Evolutionary conservation across 257 asterid species (phyloP).

Genomic region (Solanum verrucosum): DNA sequence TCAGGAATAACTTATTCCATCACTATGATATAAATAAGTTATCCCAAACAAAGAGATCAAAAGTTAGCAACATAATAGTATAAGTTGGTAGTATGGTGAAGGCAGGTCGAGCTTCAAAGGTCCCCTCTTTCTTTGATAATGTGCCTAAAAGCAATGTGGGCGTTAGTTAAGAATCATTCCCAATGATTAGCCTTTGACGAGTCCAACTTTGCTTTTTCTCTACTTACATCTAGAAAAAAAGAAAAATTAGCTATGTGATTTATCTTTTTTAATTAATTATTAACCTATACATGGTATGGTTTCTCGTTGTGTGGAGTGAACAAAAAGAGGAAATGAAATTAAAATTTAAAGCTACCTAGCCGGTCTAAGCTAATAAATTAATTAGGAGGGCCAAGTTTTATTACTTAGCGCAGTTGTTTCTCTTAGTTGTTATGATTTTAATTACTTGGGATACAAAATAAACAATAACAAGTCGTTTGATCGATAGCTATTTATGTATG

Average conservation of each 20-base stretch:
- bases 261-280: background rate
- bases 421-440: background rate
- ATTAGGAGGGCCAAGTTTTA: background rate
- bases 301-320: background rate
- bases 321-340: too few relatives aligned
- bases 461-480: background rate
- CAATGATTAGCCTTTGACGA: slow-evolving; percentile 44
- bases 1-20: too few relatives aligned
- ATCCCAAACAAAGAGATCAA: too few relatives aligned
- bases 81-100: background rate
- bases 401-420: background rate
- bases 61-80: too few relatives aligned
- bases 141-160: slow-evolving; percentile 15
- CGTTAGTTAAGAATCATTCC: background rate
- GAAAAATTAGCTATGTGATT: background rate
- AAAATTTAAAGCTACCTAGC: background rate
- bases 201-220: slow-evolving; percentile 24
- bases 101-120: background rate
- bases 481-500: background rate
- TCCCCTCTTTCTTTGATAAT: background rate
- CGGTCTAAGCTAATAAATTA: background rate
- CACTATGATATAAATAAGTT: too few relatives aligned
- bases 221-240: background rate
- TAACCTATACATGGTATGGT: background rate
- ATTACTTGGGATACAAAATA: background rate